Conservation (phyloP, 2,329 filamentous ascomycete genomes). For the Didymella sp. region DNA sequence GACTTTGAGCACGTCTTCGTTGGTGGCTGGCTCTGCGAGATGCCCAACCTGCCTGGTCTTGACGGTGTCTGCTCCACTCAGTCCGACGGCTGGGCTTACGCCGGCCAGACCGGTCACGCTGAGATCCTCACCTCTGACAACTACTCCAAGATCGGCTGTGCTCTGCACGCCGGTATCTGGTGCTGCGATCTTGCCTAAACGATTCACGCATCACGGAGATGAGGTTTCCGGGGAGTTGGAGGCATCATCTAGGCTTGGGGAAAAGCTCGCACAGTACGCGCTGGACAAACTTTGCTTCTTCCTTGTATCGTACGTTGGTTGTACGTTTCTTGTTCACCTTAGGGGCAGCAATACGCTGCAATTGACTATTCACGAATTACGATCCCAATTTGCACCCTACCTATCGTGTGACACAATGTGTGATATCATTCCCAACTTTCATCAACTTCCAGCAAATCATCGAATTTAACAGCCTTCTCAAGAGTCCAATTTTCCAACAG, state of each 20-base stretch:
- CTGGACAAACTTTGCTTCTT: conserved; percentile 21
- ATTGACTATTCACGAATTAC: conserved; percentile 24
- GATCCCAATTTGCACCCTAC: conserved; percentile 16
- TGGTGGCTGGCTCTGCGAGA: conserved; percentile 48
- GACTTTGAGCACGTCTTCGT: conserved; percentile 43
- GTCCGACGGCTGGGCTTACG: conserved; percentile 40
- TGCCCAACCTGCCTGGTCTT: conserved; percentile 34
- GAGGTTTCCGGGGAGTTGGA: conserved; percentile 12
- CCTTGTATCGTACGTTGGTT: conserved; percentile 29
- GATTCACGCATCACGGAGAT: conserved; percentile 16
- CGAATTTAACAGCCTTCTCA: background rate
- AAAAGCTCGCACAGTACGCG: conserved; percentile 21
- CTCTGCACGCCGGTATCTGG: conserved; percentile 35
- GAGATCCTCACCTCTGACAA: conserved; percentile 37
- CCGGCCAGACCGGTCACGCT: conserved; percentile 43
- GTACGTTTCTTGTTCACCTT: conserved; percentile 31
- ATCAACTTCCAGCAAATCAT: background rate
- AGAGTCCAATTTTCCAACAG: background rate
- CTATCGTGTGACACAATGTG: conserved; percentile 7
- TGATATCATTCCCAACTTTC: conserved; percentile 3
- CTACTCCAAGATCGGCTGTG: conserved; percentile 45
- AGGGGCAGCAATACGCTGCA: conserved; percentile 20
- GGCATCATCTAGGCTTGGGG: conserved; percentile 19
- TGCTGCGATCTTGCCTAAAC: conserved; percentile 43
- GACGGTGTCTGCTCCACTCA: conserved; percentile 32